Base-by-base conservation (phyloP, 179 eudicot genomes). In the Pouteria campechiana region DNA sequence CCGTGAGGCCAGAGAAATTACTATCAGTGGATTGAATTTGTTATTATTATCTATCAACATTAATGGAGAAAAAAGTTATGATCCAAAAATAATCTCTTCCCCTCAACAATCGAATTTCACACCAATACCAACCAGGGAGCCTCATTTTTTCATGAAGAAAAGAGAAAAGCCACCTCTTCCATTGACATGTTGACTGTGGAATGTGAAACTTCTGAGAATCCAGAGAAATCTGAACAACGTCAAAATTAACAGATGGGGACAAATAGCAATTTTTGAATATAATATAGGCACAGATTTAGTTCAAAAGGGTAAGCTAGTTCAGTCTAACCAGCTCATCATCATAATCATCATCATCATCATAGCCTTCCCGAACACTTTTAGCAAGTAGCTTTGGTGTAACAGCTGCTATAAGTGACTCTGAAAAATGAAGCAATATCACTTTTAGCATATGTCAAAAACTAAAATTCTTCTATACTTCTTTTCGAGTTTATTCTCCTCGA, bases 351-450 rank as follows among this genome's bases (percentile, higher is more conserved):
- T n/a, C 93, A 13, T 78, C 95, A 38, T 69, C 77, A 42, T 39
- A 57, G 32, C 54, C 77, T 16, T 60, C 69, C 37, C 57, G 68
- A 32, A 68, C 14, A 63, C 75, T 70, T 65, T 73, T 90, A 21
- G 77, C 76, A 46, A 81, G 89, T 25, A 80, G 68, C 78, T 85
- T 90, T 35, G 95, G 95, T 73, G 75, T 85, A 31, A 74, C 75
- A 39, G 93, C 79, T 42, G 77, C 93, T 61, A 72, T 70, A 60
- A 90, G 38, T 22, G 87, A 63, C 65, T 81, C 98, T 90, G 67
- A 35, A 65, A 48, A 22, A 60, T 3, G 25, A 30, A 32, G 10
- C 7, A 52, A 23, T 6, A 33, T 5, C 27, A 38, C 7, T 34
- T 24, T 16, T 49, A 23, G 22, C 29, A 15, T 30, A 56, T 34